Evolutionary conservation across 2,329 filamentous ascomycete species (phyloP).

Genomic region (Calonectria pseudoreteaudii): DNA sequence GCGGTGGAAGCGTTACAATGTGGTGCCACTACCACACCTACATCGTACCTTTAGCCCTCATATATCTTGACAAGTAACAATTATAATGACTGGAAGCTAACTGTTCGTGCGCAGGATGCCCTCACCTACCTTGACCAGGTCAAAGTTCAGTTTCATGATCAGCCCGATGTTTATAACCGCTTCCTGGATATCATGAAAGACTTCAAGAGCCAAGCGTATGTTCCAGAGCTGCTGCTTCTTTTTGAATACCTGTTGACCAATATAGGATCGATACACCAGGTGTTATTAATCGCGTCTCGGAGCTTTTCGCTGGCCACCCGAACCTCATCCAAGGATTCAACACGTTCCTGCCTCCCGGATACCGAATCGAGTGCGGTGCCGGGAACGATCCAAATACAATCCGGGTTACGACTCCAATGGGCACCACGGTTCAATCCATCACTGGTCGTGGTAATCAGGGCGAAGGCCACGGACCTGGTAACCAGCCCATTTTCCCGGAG

Average conservation of each 20-base stretch:
- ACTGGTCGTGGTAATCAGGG: conserved; percentile 63
- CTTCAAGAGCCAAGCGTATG: conserved; percentile 96
- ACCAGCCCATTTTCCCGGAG: conserved; percentile 61
- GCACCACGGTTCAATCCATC: conserved; percentile 95
- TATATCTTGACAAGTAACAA: background rate
- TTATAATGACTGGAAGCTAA: conserved; percentile 18
- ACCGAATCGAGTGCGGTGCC: conserved; percentile 94
- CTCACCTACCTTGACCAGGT: conserved; percentile 98
- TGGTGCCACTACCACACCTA: conserved; percentile 39
- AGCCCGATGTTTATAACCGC: conserved; percentile 96
- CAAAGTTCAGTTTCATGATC: conserved; percentile 96
- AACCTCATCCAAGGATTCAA: conserved; percentile 98
- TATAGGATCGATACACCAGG: conserved; percentile 92
- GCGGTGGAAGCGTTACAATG: conserved; percentile 31
- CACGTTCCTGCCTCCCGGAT: conserved; percentile 94
- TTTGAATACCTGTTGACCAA: conserved; percentile 41
- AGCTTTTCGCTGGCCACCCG: conserved; percentile 94
- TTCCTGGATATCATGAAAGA: conserved; percentile 99
- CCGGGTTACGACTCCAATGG: conserved; percentile 95
- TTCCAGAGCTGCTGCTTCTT: conserved; percentile 35
- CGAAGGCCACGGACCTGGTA: conserved; percentile 56
- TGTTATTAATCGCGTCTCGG: conserved; percentile 95
- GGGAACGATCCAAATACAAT: conserved; percentile 97
- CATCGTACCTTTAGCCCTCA: conserved; percentile 38
- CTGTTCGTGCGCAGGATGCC: conserved; percentile 64